Base-by-base conservation (phyloP, 345 rosid genomes). In the Microcos paniculata region DNA sequence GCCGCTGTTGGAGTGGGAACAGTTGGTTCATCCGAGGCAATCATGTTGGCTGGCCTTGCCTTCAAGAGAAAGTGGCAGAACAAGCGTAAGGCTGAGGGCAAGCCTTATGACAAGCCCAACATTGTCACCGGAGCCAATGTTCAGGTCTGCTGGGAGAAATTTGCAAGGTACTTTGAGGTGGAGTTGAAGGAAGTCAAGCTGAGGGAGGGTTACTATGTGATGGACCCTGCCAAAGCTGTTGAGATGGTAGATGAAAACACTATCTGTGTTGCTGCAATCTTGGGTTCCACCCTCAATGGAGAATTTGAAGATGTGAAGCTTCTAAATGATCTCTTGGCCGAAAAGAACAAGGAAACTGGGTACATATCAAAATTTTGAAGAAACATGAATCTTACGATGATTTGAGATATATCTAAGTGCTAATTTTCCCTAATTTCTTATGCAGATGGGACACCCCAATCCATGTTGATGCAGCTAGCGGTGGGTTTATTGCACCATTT, bases 161-260 rank as follows among this genome's bases (percentile, higher is more conserved):
- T 94, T 30, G 98, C 98, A 8, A 83, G 97, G 84, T 94, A 92
- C 72, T 94, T 94, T 75, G 98, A 94, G 75, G 98, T 94, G 21
- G 98, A 92, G 77, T 82, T 92, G 58, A 94, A 91, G 84, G 97
- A 94, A 61, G 98, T 94, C 79, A 94, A 94, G 75, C 86, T 94
- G 21, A 86, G 70, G 8, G 97, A 94, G 68, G 98, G 94, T 2
- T 95, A 91, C 87, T 95, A 93, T 42, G 99, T 95, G 15, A 91
- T 94, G 98, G 98, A 94, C 85, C 98, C 98, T 1, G 94, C 15
- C 16, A 83, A 92, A 78, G 98, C 98, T 49, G 98, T 86, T 49
- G 97, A 94, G 56, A 82, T 92, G 92, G 98, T 94, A 3, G 98
- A 94, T 43, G 98, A 94, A 82, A 94, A 94, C 90, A 94, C 98